Evolutionary conservation across 2,329 filamentous ascomycete genomes (phyloP).

Genomic region (Bipolaris cookei): DNA sequence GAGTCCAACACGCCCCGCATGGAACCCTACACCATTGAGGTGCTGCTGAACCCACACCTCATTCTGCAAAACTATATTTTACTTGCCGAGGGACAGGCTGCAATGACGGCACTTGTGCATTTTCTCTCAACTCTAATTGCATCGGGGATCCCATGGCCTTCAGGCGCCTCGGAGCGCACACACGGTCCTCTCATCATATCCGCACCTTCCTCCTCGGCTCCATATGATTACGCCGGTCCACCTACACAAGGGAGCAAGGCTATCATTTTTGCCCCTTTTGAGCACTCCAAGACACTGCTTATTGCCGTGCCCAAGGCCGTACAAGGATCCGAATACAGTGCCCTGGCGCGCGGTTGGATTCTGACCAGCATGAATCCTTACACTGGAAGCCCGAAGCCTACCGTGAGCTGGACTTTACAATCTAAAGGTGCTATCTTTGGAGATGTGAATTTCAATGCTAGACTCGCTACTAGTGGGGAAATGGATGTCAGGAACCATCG

Average conservation of each 20-base stretch:
- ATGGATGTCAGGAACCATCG: slow-evolving; percentile 28
- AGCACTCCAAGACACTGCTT: slow-evolving; percentile 38
- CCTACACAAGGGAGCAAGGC: slow-evolving; percentile 26
- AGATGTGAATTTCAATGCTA: slow-evolving; percentile 34
- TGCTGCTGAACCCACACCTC: slow-evolving; percentile 43
- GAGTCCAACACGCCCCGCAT: slow-evolving; percentile 18
- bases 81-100: slow-evolving; percentile 27
- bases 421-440: slow-evolving; percentile 52
- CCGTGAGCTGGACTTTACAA: slow-evolving; percentile 50
- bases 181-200: slow-evolving; percentile 41
- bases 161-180: slow-evolving; percentile 37
- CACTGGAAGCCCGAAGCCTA: slow-evolving; percentile 27
- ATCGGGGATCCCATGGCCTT: slow-evolving; percentile 44
- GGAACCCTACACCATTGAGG: slow-evolving; percentile 28
- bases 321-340: slow-evolving; percentile 26
- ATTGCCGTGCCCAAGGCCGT: slow-evolving; percentile 41
- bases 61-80: slow-evolving; percentile 48
- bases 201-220: slow-evolving; percentile 17
- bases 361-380: slow-evolving; percentile 43
- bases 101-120: slow-evolving; percentile 28
- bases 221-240: neutral
- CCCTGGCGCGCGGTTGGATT: slow-evolving; percentile 47
- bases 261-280: slow-evolving; percentile 43
- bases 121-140: slow-evolving; percentile 32
- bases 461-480: slow-evolving; percentile 18